phyloP scores from a whole-genome alignment of 352 stramenopile genomes.

The Phytophthora nicotianae region DNA sequence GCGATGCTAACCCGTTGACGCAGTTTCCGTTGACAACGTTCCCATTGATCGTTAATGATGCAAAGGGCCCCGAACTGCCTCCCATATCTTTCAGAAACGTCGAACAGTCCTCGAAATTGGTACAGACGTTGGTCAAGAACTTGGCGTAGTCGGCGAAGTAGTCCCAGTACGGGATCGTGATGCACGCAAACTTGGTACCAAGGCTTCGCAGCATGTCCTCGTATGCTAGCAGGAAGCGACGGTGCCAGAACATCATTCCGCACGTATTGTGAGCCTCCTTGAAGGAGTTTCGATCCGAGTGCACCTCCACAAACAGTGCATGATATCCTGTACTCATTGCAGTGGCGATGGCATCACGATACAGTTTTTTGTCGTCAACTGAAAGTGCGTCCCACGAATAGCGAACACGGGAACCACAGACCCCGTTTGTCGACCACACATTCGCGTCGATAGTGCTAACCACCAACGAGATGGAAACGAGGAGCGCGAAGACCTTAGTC shows the following conservation, averaged over 20 bases:
- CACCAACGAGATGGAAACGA: slow-evolving; percentile 28
- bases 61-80: slow-evolving; percentile 39
- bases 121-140: slow-evolving; percentile 35
- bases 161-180: slow-evolving; percentile 70
- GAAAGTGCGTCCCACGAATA: slow-evolving; percentile 51
- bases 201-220: slow-evolving; percentile 64
- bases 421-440: slow-evolving; percentile 29
- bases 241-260: slow-evolving; percentile 60
- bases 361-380: slow-evolving; percentile 60
- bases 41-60: slow-evolving; percentile 28
- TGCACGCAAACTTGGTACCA: slow-evolving; percentile 31
- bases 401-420: slow-evolving; percentile 56
- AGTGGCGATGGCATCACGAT: slow-evolving; percentile 58
- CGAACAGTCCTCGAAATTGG: slow-evolving; percentile 58
- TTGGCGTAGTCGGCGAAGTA: slow-evolving; percentile 55
- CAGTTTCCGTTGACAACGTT: slow-evolving; percentile 32
- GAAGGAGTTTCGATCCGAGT: slow-evolving; percentile 30
- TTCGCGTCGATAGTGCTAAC: slow-evolving; percentile 8
- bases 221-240: slow-evolving; percentile 51
- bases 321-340: slow-evolving; percentile 48
- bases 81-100: slow-evolving; percentile 69
- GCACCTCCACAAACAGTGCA: slow-evolving; percentile 43
- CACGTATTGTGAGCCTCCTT: slow-evolving; percentile 48
- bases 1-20: slow-evolving; percentile 30
- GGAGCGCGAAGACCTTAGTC: slow-evolving; percentile 18